Conservation (phyloP, 2,329 filamentous ascomycete genomes). For the Phyllachora maydis region DNA sequence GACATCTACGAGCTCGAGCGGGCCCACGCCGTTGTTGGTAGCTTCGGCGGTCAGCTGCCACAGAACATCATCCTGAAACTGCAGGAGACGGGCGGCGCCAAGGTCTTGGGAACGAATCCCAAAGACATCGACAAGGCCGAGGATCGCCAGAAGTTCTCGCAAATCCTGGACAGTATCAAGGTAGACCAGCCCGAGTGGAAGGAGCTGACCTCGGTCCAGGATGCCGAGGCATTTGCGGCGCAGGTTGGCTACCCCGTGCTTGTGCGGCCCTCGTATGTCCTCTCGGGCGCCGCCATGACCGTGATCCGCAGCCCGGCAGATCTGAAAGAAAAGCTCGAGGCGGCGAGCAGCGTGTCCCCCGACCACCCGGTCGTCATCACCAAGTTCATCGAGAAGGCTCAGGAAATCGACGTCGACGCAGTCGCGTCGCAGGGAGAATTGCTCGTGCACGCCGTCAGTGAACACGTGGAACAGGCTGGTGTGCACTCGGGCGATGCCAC, state of each 20-base stretch:
- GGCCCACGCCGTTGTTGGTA: constrained; percentile 76
- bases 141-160: constrained; percentile 94
- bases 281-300: constrained; percentile 96
- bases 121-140: constrained; percentile 94
- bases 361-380: constrained; percentile 97
- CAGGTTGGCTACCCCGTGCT: constrained; percentile 84
- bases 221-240: constrained; percentile 71
- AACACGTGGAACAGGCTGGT: constrained; percentile 93
- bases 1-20: constrained; percentile 92
- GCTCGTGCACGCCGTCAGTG: constrained; percentile 76
- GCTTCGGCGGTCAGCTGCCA: constrained; percentile 85
- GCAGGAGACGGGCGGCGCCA: constrained; percentile 76
- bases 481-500: constrained; percentile 97
- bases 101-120: constrained; percentile 81
- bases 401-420: constrained; percentile 92
- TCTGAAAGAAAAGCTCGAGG: constrained; percentile 84
- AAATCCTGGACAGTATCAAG: constrained; percentile 89
- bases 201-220: constrained; percentile 76
- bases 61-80: constrained; percentile 94
- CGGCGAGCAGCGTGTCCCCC: constrained; percentile 75
- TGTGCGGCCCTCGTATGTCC: constrained; percentile 84
- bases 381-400: constrained; percentile 91
- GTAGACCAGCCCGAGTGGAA: constrained; percentile 97
- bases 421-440: constrained; percentile 76
- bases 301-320: constrained; percentile 79